Percentiles rank a stretch among this genome's conserved stretches.
Conservation (phyloP, 164 flowering plant species). For the Santalum album region DNA sequence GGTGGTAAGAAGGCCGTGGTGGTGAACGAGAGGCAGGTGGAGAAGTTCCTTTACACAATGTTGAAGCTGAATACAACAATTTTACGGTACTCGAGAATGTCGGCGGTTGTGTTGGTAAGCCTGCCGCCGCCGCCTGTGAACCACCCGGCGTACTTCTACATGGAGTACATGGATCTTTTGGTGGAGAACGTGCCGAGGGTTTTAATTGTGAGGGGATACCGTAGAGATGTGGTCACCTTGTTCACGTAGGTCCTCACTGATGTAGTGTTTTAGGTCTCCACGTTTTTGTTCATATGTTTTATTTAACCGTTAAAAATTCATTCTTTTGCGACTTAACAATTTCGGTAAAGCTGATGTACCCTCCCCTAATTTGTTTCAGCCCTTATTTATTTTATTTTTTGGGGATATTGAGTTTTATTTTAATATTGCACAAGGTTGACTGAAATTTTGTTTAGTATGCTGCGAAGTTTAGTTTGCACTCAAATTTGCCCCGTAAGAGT, state of each 20-base stretch:
- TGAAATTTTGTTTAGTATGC: too few relatives aligned
- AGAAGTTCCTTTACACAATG: slow-evolving; percentile 86
- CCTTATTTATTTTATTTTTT: too few relatives aligned
- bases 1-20: slow-evolving; percentile 69
- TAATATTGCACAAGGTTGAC: too few relatives aligned
- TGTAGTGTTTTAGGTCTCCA: neutral
- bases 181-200: slow-evolving; percentile 91
- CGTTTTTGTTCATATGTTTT: neutral
- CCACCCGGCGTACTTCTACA: slow-evolving; percentile 90
- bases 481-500: too few relatives aligned
- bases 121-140: slow-evolving; percentile 82
- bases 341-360: too few relatives aligned
- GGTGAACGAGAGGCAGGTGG: slow-evolving; percentile 83
- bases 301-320: too few relatives aligned
- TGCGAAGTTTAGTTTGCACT: too few relatives aligned
- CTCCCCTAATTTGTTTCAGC: too few relatives aligned
- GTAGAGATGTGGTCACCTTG: slow-evolving; percentile 90
- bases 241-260: slow-evolving; percentile 53
- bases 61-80: slow-evolving; percentile 88
- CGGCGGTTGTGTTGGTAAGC: slow-evolving; percentile 94
- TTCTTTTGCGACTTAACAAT: too few relatives aligned
- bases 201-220: slow-evolving; percentile 88
- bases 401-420: too few relatives aligned
- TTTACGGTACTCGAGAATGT: slow-evolving; percentile 87
- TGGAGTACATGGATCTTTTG: slow-evolving; percentile 96